Base-by-base conservation (phyloP, 768 basidiomycete species). In the Dioszegia hungarica region DNA sequence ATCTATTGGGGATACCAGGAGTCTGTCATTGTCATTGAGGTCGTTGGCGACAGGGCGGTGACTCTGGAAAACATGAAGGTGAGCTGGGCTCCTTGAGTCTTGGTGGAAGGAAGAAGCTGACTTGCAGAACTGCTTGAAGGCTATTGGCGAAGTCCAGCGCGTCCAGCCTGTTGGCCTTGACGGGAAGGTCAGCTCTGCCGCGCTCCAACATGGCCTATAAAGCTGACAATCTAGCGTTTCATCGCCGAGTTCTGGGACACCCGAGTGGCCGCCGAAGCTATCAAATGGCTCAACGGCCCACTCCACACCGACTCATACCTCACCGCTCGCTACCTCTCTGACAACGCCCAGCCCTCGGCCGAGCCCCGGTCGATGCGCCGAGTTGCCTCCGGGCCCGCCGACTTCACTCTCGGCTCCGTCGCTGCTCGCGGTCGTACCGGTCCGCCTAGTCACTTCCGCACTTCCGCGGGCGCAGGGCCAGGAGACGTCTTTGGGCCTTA, bases 201-300 rank as follows among this genome's bases (percentile, higher is more conserved):
- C 28, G 14, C 19, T 10, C 33, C 20, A 11, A 33, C 37, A 22
- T 48, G 3, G 9, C 8, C 15, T 28, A 29, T 5, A 31, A 9
- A 29, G 41, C 44, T 51, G 46, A 54, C 28, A 6, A 15, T 27
- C 11, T 38, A 67, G 66, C 38, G 37, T 1, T 70, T 64, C 55
- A 50, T 65, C n/a, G 66, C 56, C 12, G 71, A 70, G 25, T 73
- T 53, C 43, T 70, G 36, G 53, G 68, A 70, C 34, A 61, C 66
- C 10, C 63, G 68, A 15, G 45, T 61, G 27, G 66, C 71, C 5
- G 22, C 55, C 8, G 22, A 48, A n/a, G 68, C 63, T 14, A 47
- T 67, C 56, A 22, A 14, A 17, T 31, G 38, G 12, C 64, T 72
- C 14, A 56, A 47, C 14, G 40, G 49, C 24, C 49, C 29, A 5